phyloP scores from a whole-genome alignment of 371 early-diverging fungal species.

The Actinomucor elegans region DNA sequence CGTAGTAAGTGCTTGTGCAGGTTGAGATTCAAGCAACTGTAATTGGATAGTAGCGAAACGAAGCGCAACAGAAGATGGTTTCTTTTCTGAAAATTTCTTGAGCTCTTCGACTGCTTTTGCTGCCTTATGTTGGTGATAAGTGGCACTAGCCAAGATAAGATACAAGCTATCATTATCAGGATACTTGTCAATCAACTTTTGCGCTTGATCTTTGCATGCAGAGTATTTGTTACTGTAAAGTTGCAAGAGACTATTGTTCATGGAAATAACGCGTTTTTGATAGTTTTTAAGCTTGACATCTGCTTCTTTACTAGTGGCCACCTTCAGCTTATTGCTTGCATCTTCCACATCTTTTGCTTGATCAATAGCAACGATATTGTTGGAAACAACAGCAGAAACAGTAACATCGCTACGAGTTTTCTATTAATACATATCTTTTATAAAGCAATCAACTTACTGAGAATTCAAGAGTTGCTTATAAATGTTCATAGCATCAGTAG shows the following conservation, averaged over 20 bases:
- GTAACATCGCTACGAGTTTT: slow-evolving; percentile 39
- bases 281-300: slow-evolving; percentile 60
- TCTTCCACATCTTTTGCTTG: slow-evolving; percentile 60
- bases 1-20: slow-evolving; percentile 51
- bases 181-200: slow-evolving; percentile 54
- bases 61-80: slow-evolving; percentile 57
- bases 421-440: neutral
- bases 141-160: slow-evolving; percentile 61
- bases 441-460: slow-evolving; percentile 42
- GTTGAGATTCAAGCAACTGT: slow-evolving; percentile 55
- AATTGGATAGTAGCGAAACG: slow-evolving; percentile 68
- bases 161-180: slow-evolving; percentile 62
- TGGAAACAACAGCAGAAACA: slow-evolving; percentile 65
- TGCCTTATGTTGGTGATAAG: slow-evolving; percentile 52
- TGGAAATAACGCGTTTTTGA: slow-evolving; percentile 66
- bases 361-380: slow-evolving; percentile 64
- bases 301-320: slow-evolving; percentile 54
- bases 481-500: slow-evolving; percentile 60
- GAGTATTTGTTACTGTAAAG: slow-evolving; percentile 46
- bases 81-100: slow-evolving; percentile 38
- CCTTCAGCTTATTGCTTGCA: slow-evolving; percentile 57
- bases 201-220: slow-evolving; percentile 58
- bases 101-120: slow-evolving; percentile 63
- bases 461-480: slow-evolving; percentile 61
- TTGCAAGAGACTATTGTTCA: slow-evolving; percentile 68